phyloP scores from a whole-genome alignment of 768 basidiomycete species.

The Clitopilus hobsonii region DNA sequence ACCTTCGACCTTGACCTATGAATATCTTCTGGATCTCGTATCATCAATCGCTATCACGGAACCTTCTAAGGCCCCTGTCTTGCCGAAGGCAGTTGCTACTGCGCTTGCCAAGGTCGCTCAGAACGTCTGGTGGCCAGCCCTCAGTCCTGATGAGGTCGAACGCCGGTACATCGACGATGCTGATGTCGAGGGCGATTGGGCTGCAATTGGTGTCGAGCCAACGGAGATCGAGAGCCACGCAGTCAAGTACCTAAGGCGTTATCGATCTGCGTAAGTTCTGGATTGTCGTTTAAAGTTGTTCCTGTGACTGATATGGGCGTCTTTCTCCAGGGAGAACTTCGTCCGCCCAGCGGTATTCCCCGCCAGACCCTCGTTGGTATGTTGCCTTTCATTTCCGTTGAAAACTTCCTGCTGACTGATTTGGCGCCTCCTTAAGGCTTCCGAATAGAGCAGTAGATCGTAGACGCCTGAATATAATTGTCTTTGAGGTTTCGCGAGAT shows the following conservation, averaged over 20 bases:
- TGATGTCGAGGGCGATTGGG: slow-evolving; percentile 76
- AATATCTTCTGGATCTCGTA: slow-evolving; percentile 76
- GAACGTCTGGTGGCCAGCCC: slow-evolving; percentile 86
- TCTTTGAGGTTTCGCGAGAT: background rate
- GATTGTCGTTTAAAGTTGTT: slow-evolving; percentile 3
- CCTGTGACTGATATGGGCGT: slow-evolving; percentile 9
- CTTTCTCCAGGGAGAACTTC: slow-evolving; percentile 50
- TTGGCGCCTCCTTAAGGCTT: slow-evolving; percentile 8
- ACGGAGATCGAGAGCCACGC: slow-evolving; percentile 83
- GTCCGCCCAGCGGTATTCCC: slow-evolving; percentile 66
- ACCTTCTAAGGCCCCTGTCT: slow-evolving; percentile 62
- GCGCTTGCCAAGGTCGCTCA: slow-evolving; percentile 58
- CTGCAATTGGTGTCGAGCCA: slow-evolving; percentile 72
- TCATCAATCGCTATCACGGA: slow-evolving; percentile 75
- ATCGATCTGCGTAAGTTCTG: slow-evolving; percentile 76
- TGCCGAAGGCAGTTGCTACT: slow-evolving; percentile 73
- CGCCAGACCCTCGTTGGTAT: slow-evolving; percentile 34
- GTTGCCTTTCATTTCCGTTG: slow-evolving; percentile 16
- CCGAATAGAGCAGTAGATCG: slow-evolving; percentile 15
- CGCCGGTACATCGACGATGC: slow-evolving; percentile 84
- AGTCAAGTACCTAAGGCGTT: slow-evolving; percentile 85
- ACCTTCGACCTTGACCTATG: slow-evolving; percentile 79
- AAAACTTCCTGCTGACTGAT: slow-evolving; percentile 5
- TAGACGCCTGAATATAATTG: slow-evolving; percentile 16
- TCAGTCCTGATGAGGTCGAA: slow-evolving; percentile 87